Evolutionary conservation across 2,329 filamentous ascomycete genomes (phyloP), one percentile per base, ranked within the genome.

Genomic region (Fusarium sulawesiense): DNA sequence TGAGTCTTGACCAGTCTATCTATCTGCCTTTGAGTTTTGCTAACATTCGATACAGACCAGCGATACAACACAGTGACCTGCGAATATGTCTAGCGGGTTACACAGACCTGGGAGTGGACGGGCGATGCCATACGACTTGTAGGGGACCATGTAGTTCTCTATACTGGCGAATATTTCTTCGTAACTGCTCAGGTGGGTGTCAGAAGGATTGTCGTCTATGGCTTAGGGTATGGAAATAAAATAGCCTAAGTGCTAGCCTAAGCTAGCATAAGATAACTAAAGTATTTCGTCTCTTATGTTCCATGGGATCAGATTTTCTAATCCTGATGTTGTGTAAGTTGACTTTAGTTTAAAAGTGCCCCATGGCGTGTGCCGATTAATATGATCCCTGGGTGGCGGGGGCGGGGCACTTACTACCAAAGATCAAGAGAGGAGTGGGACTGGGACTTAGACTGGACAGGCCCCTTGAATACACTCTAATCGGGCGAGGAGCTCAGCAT

Each of bases 11-110:
- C 21, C 21, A 23, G 21, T 23, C 21, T 29, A 12, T 29, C 27
- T 25, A 20, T 23, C 40, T 44, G 3, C 21, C 11, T 23, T 37
- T 21, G 6, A 2, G 13, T 12, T 13, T 13, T 53, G 29, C 73
- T 79, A 62, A 77, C 61, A n/a, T 5, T 3, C 25, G 12, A 20
- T 27, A 46, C 42, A 82, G 80, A 76, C 54, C 76, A 79, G 55
- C 74, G 81, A 59, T 83, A 83, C 64, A 77, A 80, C 51, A 80
- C 80, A 1, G 80, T 84, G 27, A 81, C 78, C 21, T 80, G 80
- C 32, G 82, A 83, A 60, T 84, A 83, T 58, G 81, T 82, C 53
- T 83, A 66, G 59, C 27, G 6, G n/a, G 29, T 23, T 21, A 23
- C 42, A 12, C 7, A 32, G 50, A 9, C 9, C 29, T 16, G 13